Conservation (phyloP, 2,329 filamentous ascomycete species). For the Colletotrichum gloeosporioides region DNA sequence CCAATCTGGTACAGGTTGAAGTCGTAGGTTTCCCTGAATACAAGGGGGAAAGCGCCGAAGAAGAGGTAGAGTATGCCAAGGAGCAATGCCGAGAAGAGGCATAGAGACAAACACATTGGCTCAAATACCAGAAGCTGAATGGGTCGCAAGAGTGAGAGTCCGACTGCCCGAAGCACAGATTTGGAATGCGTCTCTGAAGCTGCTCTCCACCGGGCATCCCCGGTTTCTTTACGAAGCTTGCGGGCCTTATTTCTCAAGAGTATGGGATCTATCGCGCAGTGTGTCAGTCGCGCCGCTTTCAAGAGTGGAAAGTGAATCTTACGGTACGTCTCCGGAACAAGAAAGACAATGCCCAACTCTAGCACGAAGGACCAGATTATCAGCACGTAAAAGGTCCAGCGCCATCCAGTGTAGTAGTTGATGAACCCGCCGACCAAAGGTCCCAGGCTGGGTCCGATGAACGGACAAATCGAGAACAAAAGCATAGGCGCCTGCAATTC, state of each 20-base stretch:
- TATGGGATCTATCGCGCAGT: slow-evolving; percentile 57
- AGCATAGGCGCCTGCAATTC: slow-evolving; percentile 84
- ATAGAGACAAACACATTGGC: slow-evolving; percentile 85
- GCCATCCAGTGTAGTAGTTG: slow-evolving; percentile 75
- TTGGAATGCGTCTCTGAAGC: slow-evolving; percentile 76
- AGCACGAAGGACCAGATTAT: slow-evolving; percentile 80
- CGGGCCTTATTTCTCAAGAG: slow-evolving; percentile 76
- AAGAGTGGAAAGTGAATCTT: slow-evolving; percentile 26
- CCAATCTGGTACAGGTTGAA: slow-evolving; percentile 83
- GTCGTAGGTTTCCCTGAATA: slow-evolving; percentile 76
- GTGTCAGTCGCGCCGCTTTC: slow-evolving; percentile 4
- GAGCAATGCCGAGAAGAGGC: slow-evolving; percentile 83
- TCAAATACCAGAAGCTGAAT: slow-evolving; percentile 82
- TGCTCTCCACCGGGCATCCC: slow-evolving; percentile 76
- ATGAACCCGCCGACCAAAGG: slow-evolving; percentile 80
- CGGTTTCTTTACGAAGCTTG: slow-evolving; percentile 73
- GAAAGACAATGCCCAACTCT: slow-evolving; percentile 66
- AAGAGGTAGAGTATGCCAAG: slow-evolving; percentile 89
- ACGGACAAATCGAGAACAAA: slow-evolving; percentile 72
- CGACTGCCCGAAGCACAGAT: slow-evolving; percentile 68
- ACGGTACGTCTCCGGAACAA: slow-evolving; percentile 90
- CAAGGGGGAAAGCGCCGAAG: slow-evolving; percentile 84
- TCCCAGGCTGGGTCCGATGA: slow-evolving; percentile 65
- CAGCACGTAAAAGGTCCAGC: slow-evolving; percentile 85
- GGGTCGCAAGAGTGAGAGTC: slow-evolving; percentile 66